Conservation (phyloP, 2,329 filamentous ascomycete genomes). For the Alternaria brassicicola region DNA sequence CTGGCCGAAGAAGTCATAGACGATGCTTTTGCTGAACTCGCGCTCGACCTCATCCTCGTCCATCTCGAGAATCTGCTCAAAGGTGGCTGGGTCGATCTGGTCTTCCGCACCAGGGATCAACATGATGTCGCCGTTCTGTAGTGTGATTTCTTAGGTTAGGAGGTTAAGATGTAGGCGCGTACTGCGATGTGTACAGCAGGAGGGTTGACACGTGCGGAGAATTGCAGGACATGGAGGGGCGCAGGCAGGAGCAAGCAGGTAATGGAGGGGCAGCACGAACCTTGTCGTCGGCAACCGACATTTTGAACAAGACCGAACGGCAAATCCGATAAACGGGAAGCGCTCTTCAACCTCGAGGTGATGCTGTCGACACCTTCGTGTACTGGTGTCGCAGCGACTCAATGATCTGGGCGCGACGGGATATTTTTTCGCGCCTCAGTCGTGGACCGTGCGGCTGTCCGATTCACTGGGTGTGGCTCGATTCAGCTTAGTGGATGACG, state of each 20-base stretch:
- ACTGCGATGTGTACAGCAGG: background rate
- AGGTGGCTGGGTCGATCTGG: slow-evolving; percentile 78
- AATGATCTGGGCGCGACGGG: slow-evolving; percentile 23
- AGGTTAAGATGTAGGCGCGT: slow-evolving; percentile 2
- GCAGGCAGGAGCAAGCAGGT: slow-evolving; percentile 15
- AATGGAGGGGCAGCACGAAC: slow-evolving; percentile 45
- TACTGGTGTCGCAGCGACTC: slow-evolving; percentile 28
- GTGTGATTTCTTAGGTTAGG: slow-evolving; percentile 6
- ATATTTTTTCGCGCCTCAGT: slow-evolving; percentile 28
- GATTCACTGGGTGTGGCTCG: slow-evolving; percentile 31
- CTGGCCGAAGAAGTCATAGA: slow-evolving; percentile 92
- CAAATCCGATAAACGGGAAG: slow-evolving; percentile 10
- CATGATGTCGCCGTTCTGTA: slow-evolving; percentile 46
- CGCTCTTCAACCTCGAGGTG: slow-evolving; percentile 21
- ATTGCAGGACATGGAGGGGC: slow-evolving; percentile 21
- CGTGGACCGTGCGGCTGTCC: slow-evolving; percentile 22
- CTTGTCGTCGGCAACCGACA: slow-evolving; percentile 48
- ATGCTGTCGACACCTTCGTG: slow-evolving; percentile 27
- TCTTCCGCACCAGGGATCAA: slow-evolving; percentile 70
- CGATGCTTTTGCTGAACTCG: slow-evolving; percentile 88
- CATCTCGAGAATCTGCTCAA: slow-evolving; percentile 97
- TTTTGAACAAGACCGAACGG: slow-evolving; percentile 29
- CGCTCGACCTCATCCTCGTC: slow-evolving; percentile 85
- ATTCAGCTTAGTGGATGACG: slow-evolving; percentile 39
- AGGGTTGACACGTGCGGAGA: slow-evolving; percentile 7